phyloP scores from a whole-genome alignment of 768 basidiomycete species.

The Kwoniella heveanensis region DNA sequence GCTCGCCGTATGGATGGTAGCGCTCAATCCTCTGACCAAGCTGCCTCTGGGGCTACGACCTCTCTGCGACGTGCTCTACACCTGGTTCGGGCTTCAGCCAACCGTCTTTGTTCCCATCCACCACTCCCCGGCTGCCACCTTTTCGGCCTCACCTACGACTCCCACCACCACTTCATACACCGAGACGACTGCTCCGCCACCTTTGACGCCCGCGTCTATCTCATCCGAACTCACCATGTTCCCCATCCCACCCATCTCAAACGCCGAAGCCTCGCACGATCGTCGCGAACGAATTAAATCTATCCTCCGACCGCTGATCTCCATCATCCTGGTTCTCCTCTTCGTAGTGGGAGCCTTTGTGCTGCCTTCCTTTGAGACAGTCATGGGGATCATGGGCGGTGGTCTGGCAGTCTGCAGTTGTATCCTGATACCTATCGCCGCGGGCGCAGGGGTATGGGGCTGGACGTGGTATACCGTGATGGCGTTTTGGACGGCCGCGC shows the following conservation, averaged over 20 bases:
- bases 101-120: constrained; percentile 41
- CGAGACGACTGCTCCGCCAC: constrained; percentile 5
- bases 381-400: constrained; percentile 41
- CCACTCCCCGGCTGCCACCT: constrained; percentile 27
- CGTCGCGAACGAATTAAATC: constrained; percentile 38
- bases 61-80: constrained; percentile 43
- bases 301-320: constrained; percentile 34
- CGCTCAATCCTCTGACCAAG: constrained; percentile 51
- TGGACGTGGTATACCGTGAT: constrained; percentile 26
- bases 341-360: constrained; percentile 39
- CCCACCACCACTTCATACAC: constrained; percentile 12
- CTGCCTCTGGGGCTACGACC: constrained; percentile 50
- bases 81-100: constrained; percentile 41
- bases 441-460: constrained; percentile 36
- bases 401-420: constrained; percentile 38
- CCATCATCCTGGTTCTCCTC: constrained; percentile 31
- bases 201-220: constrained; percentile 8
- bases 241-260: constrained; percentile 1
- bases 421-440: constrained; percentile 42
- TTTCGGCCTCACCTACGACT: constrained; percentile 13
- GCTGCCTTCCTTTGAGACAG: constrained; percentile 43
- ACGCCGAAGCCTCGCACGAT: constrained; percentile 27
- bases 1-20: constrained; percentile 51
- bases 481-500: constrained; percentile 5
- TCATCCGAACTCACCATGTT: constrained; percentile 11